Base-by-base conservation (phyloP, 331 rosid genomes). In the Saraca asoca region DNA sequence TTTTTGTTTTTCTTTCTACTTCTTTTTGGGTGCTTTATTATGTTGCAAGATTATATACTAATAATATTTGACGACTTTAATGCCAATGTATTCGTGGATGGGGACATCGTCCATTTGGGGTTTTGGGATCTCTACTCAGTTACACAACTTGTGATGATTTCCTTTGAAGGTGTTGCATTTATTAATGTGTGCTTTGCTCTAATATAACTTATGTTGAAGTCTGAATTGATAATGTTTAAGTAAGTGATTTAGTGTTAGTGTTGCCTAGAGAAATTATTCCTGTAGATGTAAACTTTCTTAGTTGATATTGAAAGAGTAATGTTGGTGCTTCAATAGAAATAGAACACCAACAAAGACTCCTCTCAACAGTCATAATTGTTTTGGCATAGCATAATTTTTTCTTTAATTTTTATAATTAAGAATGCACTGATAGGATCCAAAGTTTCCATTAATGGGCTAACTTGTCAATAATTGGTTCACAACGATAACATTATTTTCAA, bases 241-340 rank as follows among this genome's bases (percentile, higher is more conserved):
- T 88, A 52, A 96, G 99, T 68, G 97, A 94, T 64, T 90, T 95
- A 0, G 87, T 94, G 62, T 79, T 94, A 85, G 95, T 94, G 81
- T 78, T 94, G 55, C 97, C 99, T 16, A 97, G 99, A 63, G 99
- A 94, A 79, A 90, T 95, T 74, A 80, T 94, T 78, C 97, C 95
- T 31, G 82, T 90, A 70, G 98, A 93, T 78, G 98, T 90, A 83
- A 90, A 92, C 56, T 76, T 58, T 68, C 71, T 63, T 56, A 66
- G 77, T 66, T 76, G 57, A 9, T 33, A 24, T 24, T 24, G 31
- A 24, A 24, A 24, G 31, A 24, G 31, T 24, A 1, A 24, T 24
- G 31, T 3, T 24, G 31, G 2, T 24, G 31, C 31, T 3, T 1
- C 31, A 24, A 24, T 24, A 24, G 31, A 24, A 24, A 24, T 24